These are phyloP conservation scores for Boletus mariae DNA, from an alignment of 1,284 basidiomycete species.

Conservation along the genomic window DNA sequence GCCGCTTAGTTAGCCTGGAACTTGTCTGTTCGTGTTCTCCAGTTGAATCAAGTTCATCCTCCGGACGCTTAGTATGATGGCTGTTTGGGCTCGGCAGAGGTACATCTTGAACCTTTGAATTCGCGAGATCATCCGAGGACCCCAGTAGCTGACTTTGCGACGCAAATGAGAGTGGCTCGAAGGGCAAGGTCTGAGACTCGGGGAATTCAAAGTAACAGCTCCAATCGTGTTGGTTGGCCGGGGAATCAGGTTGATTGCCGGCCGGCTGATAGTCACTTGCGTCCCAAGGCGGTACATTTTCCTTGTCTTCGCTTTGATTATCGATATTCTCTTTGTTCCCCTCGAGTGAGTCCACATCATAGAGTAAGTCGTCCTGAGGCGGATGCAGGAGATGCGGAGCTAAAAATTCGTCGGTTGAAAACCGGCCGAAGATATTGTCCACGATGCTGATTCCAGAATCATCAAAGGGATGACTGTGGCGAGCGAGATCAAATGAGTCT, in stretches of 20 bases:
- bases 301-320: conserved; percentile 16
- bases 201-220: conserved; percentile 26
- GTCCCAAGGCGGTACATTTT: conserved; percentile 18
- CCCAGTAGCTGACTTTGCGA: conserved; percentile 17
- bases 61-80: not conserved
- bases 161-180: conserved; percentile 27
- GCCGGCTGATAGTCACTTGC: not conserved
- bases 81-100: conserved; percentile 6
- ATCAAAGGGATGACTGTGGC: conserved; percentile 13
- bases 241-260: not conserved
- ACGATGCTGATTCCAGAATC: conserved; percentile 26
- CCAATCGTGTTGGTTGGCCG: conserved; percentile 20
- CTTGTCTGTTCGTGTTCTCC: conserved; percentile 2
- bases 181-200: conserved; percentile 16
- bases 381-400: not conserved
- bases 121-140: conserved; percentile 3
- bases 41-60: conserved; percentile 1
- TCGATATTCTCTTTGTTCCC: conserved; percentile 15
- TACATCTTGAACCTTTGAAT: conserved; percentile 5
- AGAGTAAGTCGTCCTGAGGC: not conserved
- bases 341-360: conserved; percentile 1
- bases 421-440: conserved; percentile 6
- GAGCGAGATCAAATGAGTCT: not conserved
- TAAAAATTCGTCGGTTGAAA: conserved; percentile 7
- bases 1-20: conserved; percentile 20